Evolutionary conservation across 177 flowering plant species (phyloP).

Genomic region (Vitis hybrid): DNA sequence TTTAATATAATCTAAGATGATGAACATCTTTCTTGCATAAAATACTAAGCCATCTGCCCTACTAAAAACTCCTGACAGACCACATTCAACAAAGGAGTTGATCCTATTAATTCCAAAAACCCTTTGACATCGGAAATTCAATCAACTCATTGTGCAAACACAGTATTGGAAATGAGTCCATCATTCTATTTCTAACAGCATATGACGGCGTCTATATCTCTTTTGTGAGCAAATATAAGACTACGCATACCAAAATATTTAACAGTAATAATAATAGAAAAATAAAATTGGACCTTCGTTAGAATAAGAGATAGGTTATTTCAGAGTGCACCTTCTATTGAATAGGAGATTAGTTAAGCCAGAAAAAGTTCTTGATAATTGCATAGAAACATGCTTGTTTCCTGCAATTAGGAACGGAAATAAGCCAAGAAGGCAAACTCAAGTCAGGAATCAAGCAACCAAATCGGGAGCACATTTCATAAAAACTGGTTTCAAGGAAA

Average conservation of each 20-base stretch:
- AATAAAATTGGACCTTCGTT: background rate
- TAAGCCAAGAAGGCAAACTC: background rate
- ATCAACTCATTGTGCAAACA: too few species aligned
- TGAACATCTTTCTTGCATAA: too few species aligned
- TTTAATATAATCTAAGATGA: too few species aligned
- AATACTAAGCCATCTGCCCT: too few species aligned
- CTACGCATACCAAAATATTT: too few species aligned
- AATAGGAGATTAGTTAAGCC: conserved; percentile 64
- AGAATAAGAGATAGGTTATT: background rate
- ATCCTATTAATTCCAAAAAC: background rate
- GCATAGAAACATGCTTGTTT: conserved; percentile 43
- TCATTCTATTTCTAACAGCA: background rate
- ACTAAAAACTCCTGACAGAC: too few species aligned
- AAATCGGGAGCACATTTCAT: background rate
- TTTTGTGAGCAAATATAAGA: background rate
- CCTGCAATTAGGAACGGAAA: conserved; percentile 35
- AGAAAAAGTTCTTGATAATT: conserved; percentile 52
- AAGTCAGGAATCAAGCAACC: background rate
- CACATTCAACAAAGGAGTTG: background rate
- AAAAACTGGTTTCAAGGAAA: background rate
- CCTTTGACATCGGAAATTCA: too few species aligned
- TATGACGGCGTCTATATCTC: background rate
- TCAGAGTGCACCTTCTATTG: conserved; percentile 56
- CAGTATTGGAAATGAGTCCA: too few species aligned
- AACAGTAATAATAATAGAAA: background rate